Percentiles rank a stretch among this genome's conserved stretches.
Conservation (phyloP, 495 filamentous ascomycete species). For the Penicillium robsamsonii region DNA sequence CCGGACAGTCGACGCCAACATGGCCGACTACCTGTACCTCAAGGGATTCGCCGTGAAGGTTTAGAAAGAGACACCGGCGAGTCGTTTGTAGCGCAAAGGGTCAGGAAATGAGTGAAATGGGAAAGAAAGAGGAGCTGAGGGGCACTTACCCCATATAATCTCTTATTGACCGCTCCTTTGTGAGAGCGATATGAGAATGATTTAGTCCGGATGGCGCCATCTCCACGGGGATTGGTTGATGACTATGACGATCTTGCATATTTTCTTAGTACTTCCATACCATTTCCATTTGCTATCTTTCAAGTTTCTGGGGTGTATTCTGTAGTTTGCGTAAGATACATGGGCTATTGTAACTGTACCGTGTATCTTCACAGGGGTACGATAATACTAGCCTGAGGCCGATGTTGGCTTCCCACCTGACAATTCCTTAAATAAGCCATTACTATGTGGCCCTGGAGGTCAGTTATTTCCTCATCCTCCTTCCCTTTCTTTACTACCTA, state of each 20-base stretch:
- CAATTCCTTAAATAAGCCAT: neutral
- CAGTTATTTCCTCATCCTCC: no score
- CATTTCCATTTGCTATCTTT: neutral
- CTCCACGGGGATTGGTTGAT: conserved; percentile 24
- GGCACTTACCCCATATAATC: neutral
- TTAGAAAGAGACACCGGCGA: conserved; percentile 17
- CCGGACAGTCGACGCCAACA: conserved; percentile 72
- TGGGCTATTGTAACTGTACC: no score
- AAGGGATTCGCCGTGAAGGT: conserved; percentile 81
- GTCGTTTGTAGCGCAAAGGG: neutral
- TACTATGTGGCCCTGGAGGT: no score
- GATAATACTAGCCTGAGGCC: neutral
- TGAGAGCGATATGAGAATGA: conserved; percentile 17
- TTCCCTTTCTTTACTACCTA: no score
- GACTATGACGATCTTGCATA: conserved; percentile 20
- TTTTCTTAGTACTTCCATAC: neutral
- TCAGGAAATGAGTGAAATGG: conserved; percentile 3
- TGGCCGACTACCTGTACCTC: conserved; percentile 86
- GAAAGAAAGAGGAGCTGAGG: conserved; percentile 10
- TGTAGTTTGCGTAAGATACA: neutral
- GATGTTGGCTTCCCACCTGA: neutral
- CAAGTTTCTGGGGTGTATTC: neutral
- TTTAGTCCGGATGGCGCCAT: conserved; percentile 40
- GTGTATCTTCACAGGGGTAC: neutral
- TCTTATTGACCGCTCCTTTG: conserved; percentile 3